These are phyloP conservation scores for Tricladium varicosporioides DNA, from an alignment of 2,329 filamentous ascomycete species.

Conservation along the genomic window DNA sequence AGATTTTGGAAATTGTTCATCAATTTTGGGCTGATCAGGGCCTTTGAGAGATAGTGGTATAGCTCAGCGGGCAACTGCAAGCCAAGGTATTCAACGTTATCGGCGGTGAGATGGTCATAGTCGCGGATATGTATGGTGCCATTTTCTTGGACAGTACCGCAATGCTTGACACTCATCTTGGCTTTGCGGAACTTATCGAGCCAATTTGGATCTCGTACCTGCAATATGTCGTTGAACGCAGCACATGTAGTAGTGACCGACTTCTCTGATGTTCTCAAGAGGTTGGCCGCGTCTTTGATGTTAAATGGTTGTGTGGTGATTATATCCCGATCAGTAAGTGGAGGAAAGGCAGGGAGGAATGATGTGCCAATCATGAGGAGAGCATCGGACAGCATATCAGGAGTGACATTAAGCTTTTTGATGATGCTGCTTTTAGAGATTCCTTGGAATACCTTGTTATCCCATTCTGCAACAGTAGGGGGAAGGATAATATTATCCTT, in stretches of 20 bases:
- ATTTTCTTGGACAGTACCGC: slow-evolving; percentile 62
- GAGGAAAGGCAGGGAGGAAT: slow-evolving; percentile 77
- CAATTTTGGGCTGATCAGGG: slow-evolving; percentile 74
- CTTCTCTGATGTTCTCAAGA: slow-evolving; percentile 70
- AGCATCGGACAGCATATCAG: slow-evolving; percentile 79
- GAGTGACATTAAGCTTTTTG: slow-evolving; percentile 61
- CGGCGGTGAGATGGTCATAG: slow-evolving; percentile 69
- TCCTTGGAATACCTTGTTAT: slow-evolving; percentile 59
- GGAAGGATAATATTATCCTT: slow-evolving; percentile 69
- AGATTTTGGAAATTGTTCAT: slow-evolving; percentile 80
- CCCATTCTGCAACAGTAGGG: slow-evolving; percentile 65
- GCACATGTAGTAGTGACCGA: slow-evolving; percentile 71
- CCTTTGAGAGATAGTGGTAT: slow-evolving; percentile 84
- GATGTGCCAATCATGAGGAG: slow-evolving; percentile 79
- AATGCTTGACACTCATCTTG: slow-evolving; percentile 81
- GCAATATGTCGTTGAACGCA: slow-evolving; percentile 76
- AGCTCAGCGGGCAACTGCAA: slow-evolving; percentile 86
- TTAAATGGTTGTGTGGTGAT: slow-evolving; percentile 52
- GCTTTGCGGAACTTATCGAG: slow-evolving; percentile 84
- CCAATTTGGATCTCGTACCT: slow-evolving; percentile 71
- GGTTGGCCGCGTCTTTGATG: slow-evolving; percentile 73
- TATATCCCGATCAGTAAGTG: slow-evolving; percentile 60
- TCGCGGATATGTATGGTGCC: slow-evolving; percentile 77
- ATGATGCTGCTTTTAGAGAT: slow-evolving; percentile 69
- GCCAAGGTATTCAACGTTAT: slow-evolving; percentile 89